Percentiles rank a stretch among this genome's conserved stretches.
Evolutionary conservation across 176 grass and related monocot genomes (phyloP).

Genomic region (Phyllostachys edulis): DNA sequence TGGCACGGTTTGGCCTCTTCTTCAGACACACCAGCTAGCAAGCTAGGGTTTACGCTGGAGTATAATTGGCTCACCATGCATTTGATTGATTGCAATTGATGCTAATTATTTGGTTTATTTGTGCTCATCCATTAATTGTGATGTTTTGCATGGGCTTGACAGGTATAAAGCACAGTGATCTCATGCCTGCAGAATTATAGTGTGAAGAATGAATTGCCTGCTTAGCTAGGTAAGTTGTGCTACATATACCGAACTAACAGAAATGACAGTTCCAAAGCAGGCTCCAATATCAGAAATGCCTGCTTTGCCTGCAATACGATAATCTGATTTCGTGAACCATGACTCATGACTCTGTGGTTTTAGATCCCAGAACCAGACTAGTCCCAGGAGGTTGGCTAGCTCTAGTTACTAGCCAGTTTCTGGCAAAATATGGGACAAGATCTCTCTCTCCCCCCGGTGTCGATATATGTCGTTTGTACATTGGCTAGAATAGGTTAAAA

Average conservation of each 20-base stretch:
- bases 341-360: neutral
- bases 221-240: neutral
- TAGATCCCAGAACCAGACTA: neutral
- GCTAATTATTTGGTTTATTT: neutral
- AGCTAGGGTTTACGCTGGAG: slow-evolving; percentile 28
- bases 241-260: neutral
- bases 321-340: neutral
- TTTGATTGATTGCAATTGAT: slow-evolving; percentile 22
- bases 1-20: slow-evolving; percentile 35
- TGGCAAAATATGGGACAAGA: neutral
- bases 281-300: neutral
- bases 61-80: slow-evolving; percentile 6
- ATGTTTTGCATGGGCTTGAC: neutral
- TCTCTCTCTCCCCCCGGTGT: neutral
- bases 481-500: no score
- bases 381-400: neutral
- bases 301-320: neutral
- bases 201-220: slow-evolving; percentile 3
- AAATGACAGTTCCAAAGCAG: slow-evolving; percentile 27
- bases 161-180: slow-evolving; percentile 26
- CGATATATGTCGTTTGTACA: no score
- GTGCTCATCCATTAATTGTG: neutral
- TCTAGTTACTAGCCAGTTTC: neutral
- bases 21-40: slow-evolving; percentile 36
- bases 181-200: neutral